Evolutionary conservation across 2,329 filamentous ascomycete species (phyloP), one percentile per base, ranked within the genome.

Genomic region (Neonectria faginata): DNA sequence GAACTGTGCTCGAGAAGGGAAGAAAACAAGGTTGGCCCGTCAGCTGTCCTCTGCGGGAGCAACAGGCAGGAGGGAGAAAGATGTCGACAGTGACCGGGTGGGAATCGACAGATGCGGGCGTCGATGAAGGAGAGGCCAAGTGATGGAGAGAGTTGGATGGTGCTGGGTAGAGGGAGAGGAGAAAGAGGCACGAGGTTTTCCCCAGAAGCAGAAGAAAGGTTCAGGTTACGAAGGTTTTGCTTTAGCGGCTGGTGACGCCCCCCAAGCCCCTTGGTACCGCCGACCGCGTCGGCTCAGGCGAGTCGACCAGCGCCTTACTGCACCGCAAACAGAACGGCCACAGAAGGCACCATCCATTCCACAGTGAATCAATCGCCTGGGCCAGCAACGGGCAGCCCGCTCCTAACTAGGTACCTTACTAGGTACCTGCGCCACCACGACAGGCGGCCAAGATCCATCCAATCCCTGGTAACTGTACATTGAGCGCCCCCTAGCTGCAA

Each of bases 191-290:
- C 76, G 75, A 77, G 76, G 74, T 78, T 78, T 79, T 78, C 74
- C 76, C 77, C 74, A 73, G 76, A 77, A 70, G 74, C 69, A 76
- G 75, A 77, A 73, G 73, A 77, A 71, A 74, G 75, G 74, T 66
- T 74, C 70, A 73, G 74, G 76, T 76, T 74, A 77, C 76, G 73
- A 78, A 77, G 75, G 75, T 76, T 79, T 79, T 79, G 77, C 74
- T 74, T 72, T 74, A 76, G 74, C 73, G 74, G 70, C 68, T 72
- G 69, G 70, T 74, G 74, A 75, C 72, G 72, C 70, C 68, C 72
- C 72, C 69, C 64, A 57, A 39, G 27, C 52, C 52, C 47, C 60
- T 56, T 51, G 54, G 54, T 55, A 56, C 41, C 55, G 36, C 61
- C 61, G 42, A 67, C 62, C 67, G 65, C 45, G 58, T 64, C 62